Conservation (phyloP, 2,329 filamentous ascomycete genomes). For the Colletotrichum sp. region DNA sequence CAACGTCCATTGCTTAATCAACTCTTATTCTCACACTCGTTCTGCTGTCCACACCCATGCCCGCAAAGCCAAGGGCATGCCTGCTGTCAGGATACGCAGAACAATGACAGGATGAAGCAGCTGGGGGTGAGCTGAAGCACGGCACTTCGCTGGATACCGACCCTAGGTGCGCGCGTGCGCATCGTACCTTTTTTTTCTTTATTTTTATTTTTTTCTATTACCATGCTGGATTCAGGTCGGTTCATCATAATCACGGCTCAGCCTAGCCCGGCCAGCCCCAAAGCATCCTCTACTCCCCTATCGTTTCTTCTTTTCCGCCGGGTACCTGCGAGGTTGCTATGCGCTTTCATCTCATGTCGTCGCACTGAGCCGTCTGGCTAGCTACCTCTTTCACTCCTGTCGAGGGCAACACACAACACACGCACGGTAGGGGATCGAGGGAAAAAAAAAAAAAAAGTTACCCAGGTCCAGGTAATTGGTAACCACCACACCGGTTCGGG, state of each 20-base stretch:
- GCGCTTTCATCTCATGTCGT: neutral
- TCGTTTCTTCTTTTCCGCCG: constrained; percentile 5
- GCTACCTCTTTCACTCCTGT: neutral
- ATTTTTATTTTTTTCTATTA: neutral
- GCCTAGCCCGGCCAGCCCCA: constrained; percentile 2
- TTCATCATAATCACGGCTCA: constrained; percentile 3
- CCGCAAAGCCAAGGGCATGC: neutral
- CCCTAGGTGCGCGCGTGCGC: neutral
- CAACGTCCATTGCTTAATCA: neutral
- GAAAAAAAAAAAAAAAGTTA: neutral
- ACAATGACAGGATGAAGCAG: neutral
- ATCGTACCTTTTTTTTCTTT: neutral
- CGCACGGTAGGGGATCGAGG: neutral
- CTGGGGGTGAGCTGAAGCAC: neutral
- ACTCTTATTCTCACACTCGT: neutral
- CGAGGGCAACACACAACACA: neutral
- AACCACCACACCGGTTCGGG: no score
- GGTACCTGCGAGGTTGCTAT: neutral
- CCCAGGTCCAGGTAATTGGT: no score
- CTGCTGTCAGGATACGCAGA: neutral
- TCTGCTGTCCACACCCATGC: neutral
- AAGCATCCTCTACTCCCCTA: neutral
- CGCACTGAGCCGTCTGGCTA: neutral
- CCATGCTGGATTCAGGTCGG: neutral
- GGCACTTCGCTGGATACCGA: neutral